Evolutionary conservation across 1,284 basidiomycete species (phyloP).

Genomic region (Apiotrichum porosum): DNA sequence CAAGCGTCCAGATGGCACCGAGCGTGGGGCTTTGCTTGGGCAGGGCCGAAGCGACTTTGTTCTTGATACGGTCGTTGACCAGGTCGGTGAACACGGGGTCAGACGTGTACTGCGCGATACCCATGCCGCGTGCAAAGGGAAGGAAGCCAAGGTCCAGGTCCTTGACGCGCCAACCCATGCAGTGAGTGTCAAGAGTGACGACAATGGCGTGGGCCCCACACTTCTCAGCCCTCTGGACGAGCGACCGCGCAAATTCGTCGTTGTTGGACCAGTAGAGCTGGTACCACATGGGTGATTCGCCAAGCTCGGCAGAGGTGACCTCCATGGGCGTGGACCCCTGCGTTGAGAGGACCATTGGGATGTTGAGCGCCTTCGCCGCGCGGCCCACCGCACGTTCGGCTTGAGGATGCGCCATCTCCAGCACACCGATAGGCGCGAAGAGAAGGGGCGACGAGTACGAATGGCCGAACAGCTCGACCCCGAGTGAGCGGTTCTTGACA

Average conservation of each 20-base stretch:
- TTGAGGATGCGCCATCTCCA: constrained; percentile 58
- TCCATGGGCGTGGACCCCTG: constrained; percentile 67
- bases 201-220: constrained; percentile 51
- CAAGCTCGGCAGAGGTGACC: constrained; percentile 63
- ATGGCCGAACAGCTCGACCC: constrained; percentile 61
- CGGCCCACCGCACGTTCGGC: constrained; percentile 65
- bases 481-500: constrained; percentile 59
- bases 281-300: constrained; percentile 62
- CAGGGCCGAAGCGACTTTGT: not conserved
- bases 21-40: constrained; percentile 4
- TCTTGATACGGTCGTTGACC: constrained; percentile 4
- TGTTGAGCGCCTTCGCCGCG: constrained; percentile 59
- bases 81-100: constrained; percentile 12
- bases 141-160: constrained; percentile 13
- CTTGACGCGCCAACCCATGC: constrained; percentile 55
- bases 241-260: constrained; percentile 41
- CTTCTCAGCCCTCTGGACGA: constrained; percentile 53
- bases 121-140: constrained; percentile 9
- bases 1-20: constrained; percentile 2
- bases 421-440: constrained; percentile 69
- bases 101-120: constrained; percentile 14
- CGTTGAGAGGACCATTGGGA: constrained; percentile 69
- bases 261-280: constrained; percentile 68
- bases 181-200: constrained; percentile 60
- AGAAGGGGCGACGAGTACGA: constrained; percentile 61